Conservation (phyloP, 306 rosid genomes). For the Hippophae tibetana region DNA sequence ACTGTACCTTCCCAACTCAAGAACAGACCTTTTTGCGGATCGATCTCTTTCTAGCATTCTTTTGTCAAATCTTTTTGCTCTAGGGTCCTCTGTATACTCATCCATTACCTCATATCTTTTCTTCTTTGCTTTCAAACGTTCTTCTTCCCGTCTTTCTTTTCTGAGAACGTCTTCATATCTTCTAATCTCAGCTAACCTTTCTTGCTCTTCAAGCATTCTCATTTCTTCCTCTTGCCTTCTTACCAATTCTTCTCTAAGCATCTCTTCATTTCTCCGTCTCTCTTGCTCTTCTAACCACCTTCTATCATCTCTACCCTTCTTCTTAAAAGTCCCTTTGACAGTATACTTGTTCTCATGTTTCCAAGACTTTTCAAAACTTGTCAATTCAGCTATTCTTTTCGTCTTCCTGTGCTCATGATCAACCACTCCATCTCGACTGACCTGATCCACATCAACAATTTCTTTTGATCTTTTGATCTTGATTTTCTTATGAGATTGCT, state of each 20-base stretch:
- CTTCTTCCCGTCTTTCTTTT: slow-evolving; percentile 91
- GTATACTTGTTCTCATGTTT: slow-evolving; percentile 43
- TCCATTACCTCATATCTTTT: slow-evolving; percentile 49
- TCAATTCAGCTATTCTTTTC: slow-evolving; percentile 77
- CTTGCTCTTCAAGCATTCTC: slow-evolving; percentile 59
- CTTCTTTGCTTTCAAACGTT: slow-evolving; percentile 61
- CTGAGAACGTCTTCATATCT: slow-evolving; percentile 66
- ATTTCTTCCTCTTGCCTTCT: slow-evolving; percentile 60
- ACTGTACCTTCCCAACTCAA: slow-evolving; percentile 53
- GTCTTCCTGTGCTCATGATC: slow-evolving; percentile 62
- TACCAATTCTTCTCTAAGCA: slow-evolving; percentile 47
- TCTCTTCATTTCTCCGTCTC: slow-evolving; percentile 51
- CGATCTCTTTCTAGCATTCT: slow-evolving; percentile 65
- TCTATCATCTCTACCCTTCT: slow-evolving; percentile 52
- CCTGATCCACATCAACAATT: slow-evolving; percentile 50
- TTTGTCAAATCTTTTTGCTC: slow-evolving; percentile 57
- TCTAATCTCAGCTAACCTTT: slow-evolving; percentile 50
- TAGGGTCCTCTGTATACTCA: slow-evolving; percentile 59
- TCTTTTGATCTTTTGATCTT: slow-evolving; percentile 70
- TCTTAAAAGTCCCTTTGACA: slow-evolving; percentile 33
- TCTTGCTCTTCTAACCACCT: slow-evolving; percentile 75
- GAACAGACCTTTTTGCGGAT: slow-evolving; percentile 47
- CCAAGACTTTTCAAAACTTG: slow-evolving; percentile 52
- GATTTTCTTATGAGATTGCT: slow-evolving; percentile 67
- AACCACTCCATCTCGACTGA: slow-evolving; percentile 53